Percentiles rank a stretch among this genome's conserved stretches.
Evolutionary conservation across 495 filamentous ascomycete genomes (phyloP).

Genomic region (Hypoxylon crocopeplum): DNA sequence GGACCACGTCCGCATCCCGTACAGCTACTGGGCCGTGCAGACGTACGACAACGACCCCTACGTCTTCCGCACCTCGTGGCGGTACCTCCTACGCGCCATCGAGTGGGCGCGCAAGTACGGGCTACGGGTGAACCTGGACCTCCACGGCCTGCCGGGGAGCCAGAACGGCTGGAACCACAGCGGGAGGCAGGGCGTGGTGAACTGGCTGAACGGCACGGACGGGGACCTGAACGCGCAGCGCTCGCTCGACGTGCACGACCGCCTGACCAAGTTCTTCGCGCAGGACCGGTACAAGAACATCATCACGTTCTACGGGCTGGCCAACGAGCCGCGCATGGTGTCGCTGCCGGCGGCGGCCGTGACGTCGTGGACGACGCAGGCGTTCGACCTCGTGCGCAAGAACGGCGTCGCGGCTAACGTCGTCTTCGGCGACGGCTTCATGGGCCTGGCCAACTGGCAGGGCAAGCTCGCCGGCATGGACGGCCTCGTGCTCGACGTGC

Average conservation of each 20-base stretch:
- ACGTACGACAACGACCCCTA: slow-evolving; percentile 90
- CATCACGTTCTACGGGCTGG: slow-evolving; percentile 82
- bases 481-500: slow-evolving; percentile 82
- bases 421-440: slow-evolving; percentile 84
- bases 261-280: slow-evolving; percentile 82
- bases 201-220: slow-evolving; percentile 80
- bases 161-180: slow-evolving; percentile 94
- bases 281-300: slow-evolving; percentile 86
- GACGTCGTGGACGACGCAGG: slow-evolving; percentile 71
- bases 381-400: slow-evolving; percentile 67
- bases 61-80: slow-evolving; percentile 85
- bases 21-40: slow-evolving; percentile 92
- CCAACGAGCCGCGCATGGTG: slow-evolving; percentile 87
- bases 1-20: slow-evolving; percentile 95
- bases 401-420: slow-evolving; percentile 70
- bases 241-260: slow-evolving; percentile 81
- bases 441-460: slow-evolving; percentile 82
- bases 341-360: slow-evolving; percentile 63
- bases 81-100: slow-evolving; percentile 90
- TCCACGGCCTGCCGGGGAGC: slow-evolving; percentile 84
- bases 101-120: slow-evolving; percentile 95
- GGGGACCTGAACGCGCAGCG: slow-evolving; percentile 71
- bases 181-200: slow-evolving; percentile 72
- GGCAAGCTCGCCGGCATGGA: slow-evolving; percentile 63
- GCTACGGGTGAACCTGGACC: slow-evolving; percentile 90